These are phyloP conservation scores for Xerophyta viscosa DNA, from an alignment of 106 monocot species.

Conservation along the genomic window DNA sequence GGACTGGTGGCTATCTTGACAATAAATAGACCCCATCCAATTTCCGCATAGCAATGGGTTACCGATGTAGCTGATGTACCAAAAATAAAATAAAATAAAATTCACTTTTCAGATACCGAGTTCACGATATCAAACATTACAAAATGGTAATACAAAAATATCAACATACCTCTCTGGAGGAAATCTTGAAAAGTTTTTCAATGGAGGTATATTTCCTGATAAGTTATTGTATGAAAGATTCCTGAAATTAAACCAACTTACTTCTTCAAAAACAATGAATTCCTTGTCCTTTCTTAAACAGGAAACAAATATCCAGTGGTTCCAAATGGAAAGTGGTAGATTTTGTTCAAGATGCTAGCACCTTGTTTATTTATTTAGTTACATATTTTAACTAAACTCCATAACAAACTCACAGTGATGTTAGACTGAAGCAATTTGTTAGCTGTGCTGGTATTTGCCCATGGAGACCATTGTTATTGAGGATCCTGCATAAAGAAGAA, in stretches of 20 bases:
- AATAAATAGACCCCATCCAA: slow-evolving; percentile 40
- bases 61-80: slow-evolving; percentile 55
- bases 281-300: no score
- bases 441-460: slow-evolving; percentile 76
- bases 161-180: slow-evolving; percentile 53
- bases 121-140: no score
- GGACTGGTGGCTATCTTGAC: slow-evolving; percentile 16
- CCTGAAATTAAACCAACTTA: slow-evolving; percentile 27
- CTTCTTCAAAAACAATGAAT: neutral
- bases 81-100: no score
- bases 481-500: slow-evolving; percentile 60
- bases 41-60: slow-evolving; percentile 64
- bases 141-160: no score
- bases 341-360: no score
- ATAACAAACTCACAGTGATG: slow-evolving; percentile 46
- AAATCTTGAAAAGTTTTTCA: slow-evolving; percentile 76
- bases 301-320: no score
- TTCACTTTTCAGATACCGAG: neutral
- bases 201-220: slow-evolving; percentile 64
- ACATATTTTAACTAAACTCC: no score
- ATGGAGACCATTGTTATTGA: slow-evolving; percentile 78
- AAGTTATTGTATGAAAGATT: slow-evolving; percentile 93
- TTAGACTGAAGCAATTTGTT: slow-evolving; percentile 84
- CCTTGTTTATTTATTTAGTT: no score
- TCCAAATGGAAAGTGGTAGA: no score